phyloP scores from a whole-genome alignment of 495 filamentous ascomycete genomes.

The Neurospora terricola region DNA sequence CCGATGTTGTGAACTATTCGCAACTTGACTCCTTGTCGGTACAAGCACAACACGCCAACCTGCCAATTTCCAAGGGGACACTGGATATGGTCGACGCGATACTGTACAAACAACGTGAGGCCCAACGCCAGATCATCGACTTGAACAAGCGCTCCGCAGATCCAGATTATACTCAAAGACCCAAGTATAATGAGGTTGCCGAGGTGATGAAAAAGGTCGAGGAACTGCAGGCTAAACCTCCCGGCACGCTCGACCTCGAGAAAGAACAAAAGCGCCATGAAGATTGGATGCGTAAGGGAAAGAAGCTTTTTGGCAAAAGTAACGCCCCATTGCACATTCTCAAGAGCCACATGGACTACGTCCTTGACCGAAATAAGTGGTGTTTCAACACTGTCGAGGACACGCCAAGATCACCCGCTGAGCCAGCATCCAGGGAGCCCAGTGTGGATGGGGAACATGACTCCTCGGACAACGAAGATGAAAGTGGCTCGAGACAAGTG shows the following conservation, averaged over 20 bases:
- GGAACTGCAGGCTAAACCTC: conserved; percentile 83
- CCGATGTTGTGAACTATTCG: conserved; percentile 81
- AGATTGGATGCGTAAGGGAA: conserved; percentile 98
- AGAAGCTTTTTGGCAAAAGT: conserved; percentile 97
- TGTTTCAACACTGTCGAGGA: conserved; percentile 87
- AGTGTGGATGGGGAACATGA: conserved; percentile 54
- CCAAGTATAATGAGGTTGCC: conserved; percentile 81
- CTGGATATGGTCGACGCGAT: conserved; percentile 81
- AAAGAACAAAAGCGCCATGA: conserved; percentile 93
- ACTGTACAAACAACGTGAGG: conserved; percentile 90
- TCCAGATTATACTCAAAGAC: conserved; percentile 64
- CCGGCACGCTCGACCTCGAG: conserved; percentile 84
- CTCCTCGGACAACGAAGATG: conserved; percentile 20
- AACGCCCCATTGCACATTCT: conserved; percentile 96
- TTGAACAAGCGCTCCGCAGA: conserved; percentile 70
- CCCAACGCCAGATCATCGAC: conserved; percentile 73
- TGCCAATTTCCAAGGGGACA: conserved; percentile 77
- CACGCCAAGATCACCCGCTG: conserved; percentile 78
- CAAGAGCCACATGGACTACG: conserved; percentile 87
- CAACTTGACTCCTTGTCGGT: conserved; percentile 85
- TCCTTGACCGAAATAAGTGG: conserved; percentile 72
- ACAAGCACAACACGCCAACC: conserved; percentile 56
- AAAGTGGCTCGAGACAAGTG: conserved; percentile 45
- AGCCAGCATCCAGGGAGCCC: conserved; percentile 80
- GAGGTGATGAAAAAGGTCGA: conserved; percentile 80